Conservation (phyloP, 2,329 filamentous ascomycete genomes). For the Blastomyces parvus region DNA sequence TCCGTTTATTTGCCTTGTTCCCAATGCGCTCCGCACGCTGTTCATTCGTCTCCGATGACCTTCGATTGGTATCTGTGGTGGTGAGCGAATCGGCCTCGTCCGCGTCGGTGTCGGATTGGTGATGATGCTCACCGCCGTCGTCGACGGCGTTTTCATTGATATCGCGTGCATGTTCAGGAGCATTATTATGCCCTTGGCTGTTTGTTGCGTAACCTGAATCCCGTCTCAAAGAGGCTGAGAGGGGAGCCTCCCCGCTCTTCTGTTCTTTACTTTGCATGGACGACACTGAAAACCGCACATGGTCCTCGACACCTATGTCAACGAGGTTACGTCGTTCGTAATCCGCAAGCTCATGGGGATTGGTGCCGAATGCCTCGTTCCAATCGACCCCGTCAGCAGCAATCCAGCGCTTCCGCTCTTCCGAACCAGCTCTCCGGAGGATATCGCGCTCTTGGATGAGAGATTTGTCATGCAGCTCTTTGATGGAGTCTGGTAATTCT, state of each 20-base stretch:
- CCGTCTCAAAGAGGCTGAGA: neutral
- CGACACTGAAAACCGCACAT: neutral
- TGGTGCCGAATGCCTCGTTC: slow-evolving; percentile 74
- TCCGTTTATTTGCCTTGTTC: slow-evolving; percentile 33
- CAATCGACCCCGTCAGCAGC: slow-evolving; percentile 73
- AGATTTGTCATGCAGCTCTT: slow-evolving; percentile 71
- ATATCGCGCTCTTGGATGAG: slow-evolving; percentile 72
- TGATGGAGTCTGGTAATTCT: slow-evolving; percentile 62
- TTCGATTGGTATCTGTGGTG: slow-evolving; percentile 9
- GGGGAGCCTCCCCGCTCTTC: neutral
- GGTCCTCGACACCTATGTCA: slow-evolving; percentile 3
- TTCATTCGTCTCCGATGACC: slow-evolving; percentile 11
- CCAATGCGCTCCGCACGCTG: slow-evolving; percentile 17
- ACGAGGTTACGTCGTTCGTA: slow-evolving; percentile 38
- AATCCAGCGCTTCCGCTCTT: slow-evolving; percentile 67
- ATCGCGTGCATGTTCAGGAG: neutral
- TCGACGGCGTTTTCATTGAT: slow-evolving; percentile 14
- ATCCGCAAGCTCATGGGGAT: slow-evolving; percentile 55
- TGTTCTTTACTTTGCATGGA: neutral
- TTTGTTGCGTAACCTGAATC: neutral
- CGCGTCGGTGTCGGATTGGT: slow-evolving; percentile 12
- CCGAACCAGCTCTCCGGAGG: slow-evolving; percentile 55
- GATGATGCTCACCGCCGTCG: slow-evolving; percentile 23
- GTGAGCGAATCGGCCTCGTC: slow-evolving; percentile 12
- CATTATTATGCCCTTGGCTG: neutral